A percentile compares a stretch with the other conserved stretches of the same genome.
These are phyloP conservation scores for Phytophthora pistaciae DNA, from an alignment of 352 stramenopile species.

Conservation along the genomic window DNA sequence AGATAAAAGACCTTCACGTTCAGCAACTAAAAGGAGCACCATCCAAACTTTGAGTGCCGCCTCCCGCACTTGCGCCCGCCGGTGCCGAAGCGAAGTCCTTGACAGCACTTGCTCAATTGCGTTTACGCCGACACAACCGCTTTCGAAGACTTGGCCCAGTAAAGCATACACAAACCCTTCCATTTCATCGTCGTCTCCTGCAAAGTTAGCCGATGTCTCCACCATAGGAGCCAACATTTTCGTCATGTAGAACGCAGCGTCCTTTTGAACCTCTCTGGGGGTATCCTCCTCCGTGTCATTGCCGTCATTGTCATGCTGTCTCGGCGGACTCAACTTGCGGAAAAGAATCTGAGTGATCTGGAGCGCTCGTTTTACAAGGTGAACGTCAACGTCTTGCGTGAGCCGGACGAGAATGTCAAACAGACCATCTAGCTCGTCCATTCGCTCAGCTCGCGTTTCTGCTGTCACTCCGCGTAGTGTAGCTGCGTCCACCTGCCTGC, in stretches of 20 bases:
- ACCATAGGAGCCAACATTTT: slow-evolving; percentile 61
- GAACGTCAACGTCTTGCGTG: slow-evolving; percentile 71
- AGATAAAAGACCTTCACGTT: slow-evolving; percentile 32
- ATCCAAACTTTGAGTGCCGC: slow-evolving; percentile 71
- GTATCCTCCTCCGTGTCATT: neutral
- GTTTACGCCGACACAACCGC: slow-evolving; percentile 25
- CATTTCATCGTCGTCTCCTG: slow-evolving; percentile 61
- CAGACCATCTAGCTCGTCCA: slow-evolving; percentile 42
- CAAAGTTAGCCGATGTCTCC: slow-evolving; percentile 64
- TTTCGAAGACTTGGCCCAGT: slow-evolving; percentile 46
- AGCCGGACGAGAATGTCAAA: slow-evolving; percentile 59
- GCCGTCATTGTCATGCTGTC: slow-evolving; percentile 12
- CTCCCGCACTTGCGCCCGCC: slow-evolving; percentile 66
- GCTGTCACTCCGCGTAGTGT: slow-evolving; percentile 29
- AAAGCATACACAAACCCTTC: slow-evolving; percentile 42
- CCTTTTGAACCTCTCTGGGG: neutral
- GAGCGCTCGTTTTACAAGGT: slow-evolving; percentile 72
- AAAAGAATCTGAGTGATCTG: slow-evolving; percentile 70
- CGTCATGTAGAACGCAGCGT: slow-evolving; percentile 41
- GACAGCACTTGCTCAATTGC: slow-evolving; percentile 39
- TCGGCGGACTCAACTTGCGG: slow-evolving; percentile 43
- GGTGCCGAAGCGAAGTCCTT: slow-evolving; percentile 51
- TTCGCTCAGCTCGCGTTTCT: slow-evolving; percentile 9
- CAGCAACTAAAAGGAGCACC: slow-evolving; percentile 45
- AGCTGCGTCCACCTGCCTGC: slow-evolving; percentile 41